Base-by-base conservation (phyloP, 768 basidiomycete species). In the Lanmaoa rubissima region DNA sequence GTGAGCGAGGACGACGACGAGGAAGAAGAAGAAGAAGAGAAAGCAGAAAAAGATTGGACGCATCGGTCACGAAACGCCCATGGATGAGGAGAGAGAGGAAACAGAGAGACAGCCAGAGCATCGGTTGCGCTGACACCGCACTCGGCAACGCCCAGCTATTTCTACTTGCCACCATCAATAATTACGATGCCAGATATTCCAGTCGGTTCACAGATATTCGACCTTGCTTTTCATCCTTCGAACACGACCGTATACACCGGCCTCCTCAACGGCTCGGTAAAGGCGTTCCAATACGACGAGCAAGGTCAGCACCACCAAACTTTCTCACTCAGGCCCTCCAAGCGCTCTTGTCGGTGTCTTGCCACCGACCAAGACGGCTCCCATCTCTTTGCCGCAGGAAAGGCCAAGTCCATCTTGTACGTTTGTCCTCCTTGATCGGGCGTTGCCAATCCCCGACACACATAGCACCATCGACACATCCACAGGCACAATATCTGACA, bases 161-260 rank as follows among this genome's bases (percentile, higher is more conserved):
- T 24, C 6, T 6, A 28, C 26, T 28, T 28, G 26, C 6, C 28
- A 7, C 28, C 28, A 31, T 31, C 28, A 31, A 45, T 28, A 45
- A 28, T 10, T 16, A 24, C 26, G 44, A 82, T 83, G 80, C 79
- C 83, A 31, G 78, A 91, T 75, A 86, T 94, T 48, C 76, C 79
- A 21, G 79, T 88, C 44, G 84, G 84, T 47, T 82, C 84, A 9
- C 90, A 96, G 71, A 83, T 94, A 31, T 97, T 96, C 73, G 95
- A 96, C 75, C 76, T 97, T 41, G 82, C 80, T 2, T 98, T 97
- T 66, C 93, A 96, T 65, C 94, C 95, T 0, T 78, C 77, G 5
- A 66, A 81, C 47, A 74, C 85, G 1, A 78, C 84, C n/a, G 82
- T 94, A 4, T 94, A 89, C 71, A 78, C 83, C 0, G 89, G 83